Evolutionary conservation across 108 stramenopile genomes (phyloP).

Genomic region (Aurantiochytrium sp.): DNA sequence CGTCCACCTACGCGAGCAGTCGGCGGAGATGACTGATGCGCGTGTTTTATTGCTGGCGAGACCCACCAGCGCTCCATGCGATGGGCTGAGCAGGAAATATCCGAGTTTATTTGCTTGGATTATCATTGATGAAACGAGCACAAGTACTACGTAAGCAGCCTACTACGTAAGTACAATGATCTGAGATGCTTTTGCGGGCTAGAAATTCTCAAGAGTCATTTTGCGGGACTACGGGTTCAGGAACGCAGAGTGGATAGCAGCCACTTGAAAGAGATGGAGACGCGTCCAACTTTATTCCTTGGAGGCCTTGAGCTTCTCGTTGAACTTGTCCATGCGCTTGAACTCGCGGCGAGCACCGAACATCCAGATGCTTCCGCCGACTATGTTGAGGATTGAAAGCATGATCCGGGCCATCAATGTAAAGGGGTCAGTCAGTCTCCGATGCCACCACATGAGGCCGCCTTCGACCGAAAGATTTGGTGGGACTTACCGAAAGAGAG

Average conservation of each 20-base stretch:
- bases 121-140: no score
- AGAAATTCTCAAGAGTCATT: neutral
- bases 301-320: constrained; percentile 3
- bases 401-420: no score
- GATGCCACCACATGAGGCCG: neutral
- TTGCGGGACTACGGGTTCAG: neutral
- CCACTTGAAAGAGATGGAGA: neutral
- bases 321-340: constrained; percentile 16
- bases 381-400: neutral
- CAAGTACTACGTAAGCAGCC: no score
- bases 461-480: neutral
- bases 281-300: neutral
- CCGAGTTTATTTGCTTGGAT: no score
- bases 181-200: neutral
- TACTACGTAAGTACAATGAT: neutral
- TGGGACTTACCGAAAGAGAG: neutral
- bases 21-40: no score
- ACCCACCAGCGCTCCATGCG: no score
- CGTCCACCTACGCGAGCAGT: no score
- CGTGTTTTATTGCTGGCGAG: no score
- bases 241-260: neutral
- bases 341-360: neutral
- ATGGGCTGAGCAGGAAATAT: no score
- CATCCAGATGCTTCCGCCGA: neutral
- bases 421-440: neutral